These are phyloP conservation scores for Danielia oregonensis DNA, from an alignment of 805 yeast genomes.

Conservation along the genomic window DNA sequence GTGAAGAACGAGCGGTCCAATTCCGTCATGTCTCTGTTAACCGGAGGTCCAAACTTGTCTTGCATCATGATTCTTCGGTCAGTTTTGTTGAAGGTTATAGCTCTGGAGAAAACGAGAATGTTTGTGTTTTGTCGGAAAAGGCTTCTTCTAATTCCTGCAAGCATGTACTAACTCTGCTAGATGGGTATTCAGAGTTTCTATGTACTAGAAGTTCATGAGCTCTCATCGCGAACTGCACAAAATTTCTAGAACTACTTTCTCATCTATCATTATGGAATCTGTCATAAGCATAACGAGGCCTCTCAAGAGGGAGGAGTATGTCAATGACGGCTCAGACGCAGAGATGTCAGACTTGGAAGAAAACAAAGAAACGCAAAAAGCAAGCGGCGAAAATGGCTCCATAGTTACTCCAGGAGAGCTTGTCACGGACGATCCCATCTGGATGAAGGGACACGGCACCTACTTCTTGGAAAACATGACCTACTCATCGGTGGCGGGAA, in stretches of 20 bases:
- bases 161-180: no score
- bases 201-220: not conserved
- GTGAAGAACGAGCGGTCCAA: constrained; percentile 67
- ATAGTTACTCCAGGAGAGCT: constrained; percentile 94
- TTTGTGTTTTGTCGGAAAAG: not conserved
- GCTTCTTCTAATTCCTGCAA: no score
- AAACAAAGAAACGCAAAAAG: constrained; percentile 12
- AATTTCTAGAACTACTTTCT: not conserved
- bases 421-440: constrained; percentile 90
- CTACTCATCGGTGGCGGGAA: constrained; percentile 90
- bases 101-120: not conserved
- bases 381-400: constrained; percentile 14
- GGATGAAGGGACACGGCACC: constrained; percentile 99
- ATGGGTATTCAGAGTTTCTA: no score
- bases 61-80: constrained; percentile 26
- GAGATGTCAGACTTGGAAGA: constrained; percentile 39
- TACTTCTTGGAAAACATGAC: constrained; percentile 73
- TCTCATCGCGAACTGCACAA: constrained; percentile 13
- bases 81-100: constrained; percentile 20
- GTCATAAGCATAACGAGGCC: constrained; percentile 40
- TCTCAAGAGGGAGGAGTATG: constrained; percentile 5
- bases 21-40: constrained; percentile 56
- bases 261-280: constrained; percentile 4
- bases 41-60: constrained; percentile 56
- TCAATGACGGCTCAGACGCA: constrained; percentile 32